phyloP scores from a whole-genome alignment of 345 rosid species.

The Cardiospermum halicacabum region DNA sequence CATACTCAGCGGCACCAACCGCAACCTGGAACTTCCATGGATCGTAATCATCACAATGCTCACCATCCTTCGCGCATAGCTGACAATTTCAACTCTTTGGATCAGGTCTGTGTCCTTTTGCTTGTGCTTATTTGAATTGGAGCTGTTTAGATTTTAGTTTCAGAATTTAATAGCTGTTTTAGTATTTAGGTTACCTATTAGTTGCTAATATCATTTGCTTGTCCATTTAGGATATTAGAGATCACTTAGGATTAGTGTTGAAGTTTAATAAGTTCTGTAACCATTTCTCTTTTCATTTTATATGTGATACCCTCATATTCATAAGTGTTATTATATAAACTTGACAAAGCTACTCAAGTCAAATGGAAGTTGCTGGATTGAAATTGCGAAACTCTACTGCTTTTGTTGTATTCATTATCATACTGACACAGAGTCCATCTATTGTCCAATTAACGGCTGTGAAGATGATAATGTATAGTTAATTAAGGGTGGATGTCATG shows the following conservation, averaged over 20 bases:
- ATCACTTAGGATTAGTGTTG: neutral
- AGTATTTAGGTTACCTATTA: neutral
- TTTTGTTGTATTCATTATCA: neutral
- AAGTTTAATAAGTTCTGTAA: neutral
- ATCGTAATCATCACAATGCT: neutral
- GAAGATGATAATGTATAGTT: neutral
- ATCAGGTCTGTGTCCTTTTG: slow-evolving; percentile 51
- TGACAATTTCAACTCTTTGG: slow-evolving; percentile 23
- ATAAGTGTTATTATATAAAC: neutral
- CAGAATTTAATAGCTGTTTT: neutral
- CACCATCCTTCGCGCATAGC: neutral
- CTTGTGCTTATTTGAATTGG: neutral
- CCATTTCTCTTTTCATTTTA: neutral
- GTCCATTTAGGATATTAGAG: neutral
- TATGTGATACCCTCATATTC: neutral
- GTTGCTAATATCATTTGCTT: neutral
- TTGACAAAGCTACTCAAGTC: neutral
- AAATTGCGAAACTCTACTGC: neutral
- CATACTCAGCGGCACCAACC: slow-evolving; percentile 16
- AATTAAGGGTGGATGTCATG: neutral
- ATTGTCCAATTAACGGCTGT: neutral
- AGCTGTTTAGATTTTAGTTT: neutral
- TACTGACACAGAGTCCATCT: neutral
- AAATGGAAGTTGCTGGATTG: neutral
- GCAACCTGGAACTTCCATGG: neutral